Conservation (phyloP, 176 grass and related monocot genomes). For the Oryza brachyantha region DNA sequence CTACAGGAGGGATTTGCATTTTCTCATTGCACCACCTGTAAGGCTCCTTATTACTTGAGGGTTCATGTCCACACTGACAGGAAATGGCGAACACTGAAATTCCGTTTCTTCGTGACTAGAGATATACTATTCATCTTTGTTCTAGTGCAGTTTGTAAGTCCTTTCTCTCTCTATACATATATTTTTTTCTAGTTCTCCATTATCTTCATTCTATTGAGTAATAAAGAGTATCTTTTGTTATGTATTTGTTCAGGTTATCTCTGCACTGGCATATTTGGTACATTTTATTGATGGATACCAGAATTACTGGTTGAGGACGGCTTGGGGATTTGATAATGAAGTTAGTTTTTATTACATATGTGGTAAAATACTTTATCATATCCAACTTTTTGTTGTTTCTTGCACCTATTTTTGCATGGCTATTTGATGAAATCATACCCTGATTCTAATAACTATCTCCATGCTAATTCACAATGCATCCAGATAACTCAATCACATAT, state of each 20-base stretch:
- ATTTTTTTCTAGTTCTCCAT: neutral
- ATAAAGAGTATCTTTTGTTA: slow-evolving; percentile 26
- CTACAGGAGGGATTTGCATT: slow-evolving; percentile 99
- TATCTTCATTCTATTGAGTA: slow-evolving; percentile 28
- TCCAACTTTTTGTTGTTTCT: slow-evolving; percentile 8
- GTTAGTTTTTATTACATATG: slow-evolving; percentile 99
- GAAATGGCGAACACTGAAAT: slow-evolving; percentile 97
- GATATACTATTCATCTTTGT: slow-evolving; percentile 96
- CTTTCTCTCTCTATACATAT: too few relatives aligned
- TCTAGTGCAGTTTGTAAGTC: slow-evolving; percentile 88
- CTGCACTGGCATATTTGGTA: slow-evolving; percentile 80
- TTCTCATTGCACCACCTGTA: slow-evolving; percentile 99
- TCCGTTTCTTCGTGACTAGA: slow-evolving; percentile 97
- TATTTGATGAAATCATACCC: slow-evolving; percentile 18
- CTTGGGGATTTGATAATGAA: slow-evolving; percentile 93
- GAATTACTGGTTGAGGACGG: slow-evolving; percentile 79
- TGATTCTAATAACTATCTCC: neutral
- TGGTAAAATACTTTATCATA: slow-evolving; percentile 59
- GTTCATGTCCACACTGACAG: slow-evolving; percentile 96
- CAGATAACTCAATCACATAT: neutral
- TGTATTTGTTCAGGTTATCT: slow-evolving; percentile 69
- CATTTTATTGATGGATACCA: slow-evolving; percentile 89
- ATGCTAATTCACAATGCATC: neutral
- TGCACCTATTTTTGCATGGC: slow-evolving; percentile 1
- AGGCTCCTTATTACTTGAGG: slow-evolving; percentile 95